Evolutionary conservation across 257 asterid species (phyloP).

Genomic region (Ophiorrhiza pumila): DNA sequence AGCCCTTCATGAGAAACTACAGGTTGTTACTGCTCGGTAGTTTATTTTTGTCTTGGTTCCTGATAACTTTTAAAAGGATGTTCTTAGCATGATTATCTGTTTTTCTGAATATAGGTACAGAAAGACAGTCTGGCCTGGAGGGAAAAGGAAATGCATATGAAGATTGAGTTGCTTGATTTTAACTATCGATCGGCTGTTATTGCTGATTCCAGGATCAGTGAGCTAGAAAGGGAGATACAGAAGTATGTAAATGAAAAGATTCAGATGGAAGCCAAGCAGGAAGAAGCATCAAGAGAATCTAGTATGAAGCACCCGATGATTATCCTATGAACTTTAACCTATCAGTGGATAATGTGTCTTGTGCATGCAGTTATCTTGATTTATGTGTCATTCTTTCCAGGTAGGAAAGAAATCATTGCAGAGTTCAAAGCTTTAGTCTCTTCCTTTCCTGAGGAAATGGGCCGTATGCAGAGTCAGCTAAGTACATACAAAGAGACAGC

Average conservation of each 20-base stretch:
- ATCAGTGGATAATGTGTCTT: not conserved
- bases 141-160: conserved; percentile 72
- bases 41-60: conserved; percentile 26
- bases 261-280: conserved; percentile 56
- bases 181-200: conserved; percentile 66
- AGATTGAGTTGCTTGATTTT: conserved; percentile 75
- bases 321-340: conserved; percentile 5
- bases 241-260: conserved; percentile 50
- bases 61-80: conserved; percentile 3
- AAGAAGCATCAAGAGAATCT: conserved; percentile 74
- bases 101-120: conserved; percentile 53
- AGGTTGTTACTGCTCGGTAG: conserved; percentile 59
- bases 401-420: conserved; percentile 82
- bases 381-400: conserved; percentile 37
- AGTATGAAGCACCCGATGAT: conserved; percentile 37
- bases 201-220: conserved; percentile 67
- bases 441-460: conserved; percentile 91
- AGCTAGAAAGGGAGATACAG: conserved; percentile 66
- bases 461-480: conserved; percentile 78
- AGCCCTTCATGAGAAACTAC: conserved; percentile 77
- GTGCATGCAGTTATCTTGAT: not conserved
- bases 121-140: conserved; percentile 82
- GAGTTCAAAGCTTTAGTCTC: conserved; percentile 77
- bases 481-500: conserved; percentile 79
- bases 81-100: conserved; percentile 4